Percentiles rank a stretch among this genome's conserved stretches.
Conservation (phyloP, 257 asterid genomes). For the Plantago elongata region DNA sequence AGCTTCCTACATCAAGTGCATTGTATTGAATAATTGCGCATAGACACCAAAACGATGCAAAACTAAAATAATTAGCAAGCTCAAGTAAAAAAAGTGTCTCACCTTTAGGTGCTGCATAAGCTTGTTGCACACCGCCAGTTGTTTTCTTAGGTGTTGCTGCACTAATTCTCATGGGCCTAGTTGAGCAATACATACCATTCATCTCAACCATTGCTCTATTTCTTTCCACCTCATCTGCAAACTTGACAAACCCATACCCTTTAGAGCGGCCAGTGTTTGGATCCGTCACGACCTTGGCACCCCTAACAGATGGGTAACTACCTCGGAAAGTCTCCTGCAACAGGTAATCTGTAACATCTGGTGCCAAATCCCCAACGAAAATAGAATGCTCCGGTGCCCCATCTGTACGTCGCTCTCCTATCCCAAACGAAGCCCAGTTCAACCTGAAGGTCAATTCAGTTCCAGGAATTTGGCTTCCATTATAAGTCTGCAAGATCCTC, state of each 20-base stretch:
- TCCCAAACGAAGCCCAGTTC: constrained; percentile 98
- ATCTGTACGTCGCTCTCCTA: constrained; percentile 75
- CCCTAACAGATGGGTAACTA: constrained; percentile 86
- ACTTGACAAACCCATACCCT: constrained; percentile 98
- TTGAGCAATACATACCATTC: constrained; percentile 95
- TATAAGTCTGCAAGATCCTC: constrained; percentile 70
- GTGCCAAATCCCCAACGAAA: constrained; percentile 97
- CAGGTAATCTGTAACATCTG: constrained; percentile 92
- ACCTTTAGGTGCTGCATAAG: constrained; percentile 78
- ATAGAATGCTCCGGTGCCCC: constrained; percentile 94
- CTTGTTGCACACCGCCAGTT: constrained; percentile 53
- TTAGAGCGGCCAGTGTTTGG: constrained; percentile 97
- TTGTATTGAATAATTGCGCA: too few relatives aligned
- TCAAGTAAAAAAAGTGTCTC: constrained; percentile 2
- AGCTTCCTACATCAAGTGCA: too few relatives aligned
- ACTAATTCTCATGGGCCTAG: constrained; percentile 97
- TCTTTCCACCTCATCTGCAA: constrained; percentile 86
- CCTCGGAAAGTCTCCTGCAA: constrained; percentile 89
- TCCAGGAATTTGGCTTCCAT: constrained; percentile 93
- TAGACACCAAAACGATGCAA: neutral
- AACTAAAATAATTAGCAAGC: neutral
- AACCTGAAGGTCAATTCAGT: constrained; percentile 91
- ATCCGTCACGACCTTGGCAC: constrained; percentile 98
- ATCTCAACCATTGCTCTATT: constrained; percentile 95
- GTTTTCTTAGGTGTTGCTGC: constrained; percentile 98